These are phyloP conservation scores for Annulohypoxylon stygium DNA, from an alignment of 495 filamentous ascomycete species.

Conservation along the genomic window DNA sequence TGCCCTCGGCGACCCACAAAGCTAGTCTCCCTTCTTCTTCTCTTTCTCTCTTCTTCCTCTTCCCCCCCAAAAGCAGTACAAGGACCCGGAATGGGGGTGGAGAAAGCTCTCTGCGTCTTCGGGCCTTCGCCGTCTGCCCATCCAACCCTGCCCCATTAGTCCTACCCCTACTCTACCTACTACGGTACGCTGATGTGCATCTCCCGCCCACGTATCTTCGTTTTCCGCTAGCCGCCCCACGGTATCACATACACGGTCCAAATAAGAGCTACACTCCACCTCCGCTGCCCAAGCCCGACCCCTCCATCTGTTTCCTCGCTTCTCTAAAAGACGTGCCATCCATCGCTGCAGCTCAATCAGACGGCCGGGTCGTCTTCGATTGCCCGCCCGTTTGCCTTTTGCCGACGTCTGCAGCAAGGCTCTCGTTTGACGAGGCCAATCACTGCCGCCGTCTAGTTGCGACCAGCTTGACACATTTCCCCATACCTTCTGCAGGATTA, in stretches of 20 bases:
- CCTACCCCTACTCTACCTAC: conserved; percentile 49
- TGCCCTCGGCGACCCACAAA: conserved; percentile 32
- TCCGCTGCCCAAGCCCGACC: conserved; percentile 53
- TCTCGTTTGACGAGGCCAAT: conserved; percentile 44
- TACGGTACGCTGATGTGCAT: conserved; percentile 50
- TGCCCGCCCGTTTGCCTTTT: conserved; percentile 49
- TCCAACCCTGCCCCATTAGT: conserved; percentile 49
- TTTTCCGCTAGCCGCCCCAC: conserved; percentile 54
- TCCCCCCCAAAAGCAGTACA: conserved; percentile 29
- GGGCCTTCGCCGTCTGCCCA: conserved; percentile 49
- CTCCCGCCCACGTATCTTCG: conserved; percentile 47
- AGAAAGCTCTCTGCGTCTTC: conserved; percentile 46
- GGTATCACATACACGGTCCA: conserved; percentile 53
- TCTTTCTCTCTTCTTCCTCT: conserved; percentile 17
- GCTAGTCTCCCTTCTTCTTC: conserved; percentile 24
- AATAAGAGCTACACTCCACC: conserved; percentile 55
- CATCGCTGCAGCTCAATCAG: conserved; percentile 50
- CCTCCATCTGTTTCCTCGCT: conserved; percentile 51
- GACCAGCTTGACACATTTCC: conserved; percentile 42
- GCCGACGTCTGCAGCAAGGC: conserved; percentile 47
- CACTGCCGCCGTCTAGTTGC: conserved; percentile 30
- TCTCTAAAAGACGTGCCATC: conserved; percentile 48
- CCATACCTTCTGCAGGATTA: conserved; percentile 42
- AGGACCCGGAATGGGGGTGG: conserved; percentile 49
- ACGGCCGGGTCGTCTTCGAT: conserved; percentile 48